Percentiles rank a stretch among this genome's conserved stretches.
phyloP scores from a whole-genome alignment of 345 rosid genomes.

The Eucalyptus erythrocorys region DNA sequence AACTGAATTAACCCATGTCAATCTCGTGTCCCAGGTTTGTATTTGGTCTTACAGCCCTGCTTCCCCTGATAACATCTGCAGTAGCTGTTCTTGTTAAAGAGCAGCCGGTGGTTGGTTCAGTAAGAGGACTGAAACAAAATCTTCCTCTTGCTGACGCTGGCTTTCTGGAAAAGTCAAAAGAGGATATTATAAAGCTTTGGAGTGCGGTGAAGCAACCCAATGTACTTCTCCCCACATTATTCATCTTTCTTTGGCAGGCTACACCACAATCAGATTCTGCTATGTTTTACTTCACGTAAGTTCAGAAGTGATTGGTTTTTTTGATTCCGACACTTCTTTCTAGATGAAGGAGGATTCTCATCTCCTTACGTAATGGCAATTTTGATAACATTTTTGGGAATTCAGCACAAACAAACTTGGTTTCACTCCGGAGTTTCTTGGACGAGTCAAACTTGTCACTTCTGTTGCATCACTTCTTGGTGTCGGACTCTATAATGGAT shows the following conservation, averaged over 20 bases:
- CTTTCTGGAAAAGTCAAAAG: slow-evolving; percentile 64
- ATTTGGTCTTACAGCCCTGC: slow-evolving; percentile 84
- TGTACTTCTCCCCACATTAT: slow-evolving; percentile 76
- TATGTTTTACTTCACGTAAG: slow-evolving; percentile 95
- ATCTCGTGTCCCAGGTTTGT: slow-evolving; percentile 63
- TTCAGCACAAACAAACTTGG: slow-evolving; percentile 93
- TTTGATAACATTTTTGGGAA: neutral
- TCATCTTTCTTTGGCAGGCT: slow-evolving; percentile 96
- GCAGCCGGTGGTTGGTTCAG: slow-evolving; percentile 38
- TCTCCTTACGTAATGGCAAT: neutral
- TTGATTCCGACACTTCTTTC: neutral
- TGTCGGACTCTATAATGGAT: slow-evolving; percentile 90
- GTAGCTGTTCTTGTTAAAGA: slow-evolving; percentile 94
- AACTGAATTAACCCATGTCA: neutral
- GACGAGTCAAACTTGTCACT: slow-evolving; percentile 86
- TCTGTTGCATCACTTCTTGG: slow-evolving; percentile 86
- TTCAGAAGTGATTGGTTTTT: neutral
- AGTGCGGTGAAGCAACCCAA: slow-evolving; percentile 67
- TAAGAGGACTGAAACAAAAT: slow-evolving; percentile 18
- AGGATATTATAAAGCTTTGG: slow-evolving; percentile 53
- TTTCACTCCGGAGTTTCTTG: slow-evolving; percentile 92
- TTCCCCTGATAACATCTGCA: slow-evolving; percentile 79
- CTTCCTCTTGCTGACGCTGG: slow-evolving; percentile 21
- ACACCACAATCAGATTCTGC: slow-evolving; percentile 99
- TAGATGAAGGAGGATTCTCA: neutral